These are phyloP conservation scores for Ambrosia hybrid DNA, from an alignment of 140 eudicot species.

Conservation along the genomic window DNA sequence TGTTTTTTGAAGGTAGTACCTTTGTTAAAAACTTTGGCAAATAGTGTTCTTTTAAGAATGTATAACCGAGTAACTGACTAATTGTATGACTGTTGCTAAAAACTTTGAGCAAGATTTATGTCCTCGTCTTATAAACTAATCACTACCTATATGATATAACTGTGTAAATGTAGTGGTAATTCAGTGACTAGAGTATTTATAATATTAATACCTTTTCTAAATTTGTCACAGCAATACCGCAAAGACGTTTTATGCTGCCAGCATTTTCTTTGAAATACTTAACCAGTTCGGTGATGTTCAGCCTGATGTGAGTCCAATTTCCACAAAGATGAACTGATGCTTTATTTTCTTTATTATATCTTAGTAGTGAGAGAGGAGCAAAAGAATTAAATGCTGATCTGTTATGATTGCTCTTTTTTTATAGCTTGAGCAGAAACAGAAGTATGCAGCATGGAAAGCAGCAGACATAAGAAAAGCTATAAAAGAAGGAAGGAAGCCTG, in stretches of 20 bases:
- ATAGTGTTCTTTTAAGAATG: neutral
- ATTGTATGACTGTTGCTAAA: neutral
- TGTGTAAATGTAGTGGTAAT: neutral
- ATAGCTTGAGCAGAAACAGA: conserved; percentile 95
- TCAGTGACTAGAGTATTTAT: conserved; percentile 2
- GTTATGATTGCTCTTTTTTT: conserved; percentile 2
- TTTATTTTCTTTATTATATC: neutral
- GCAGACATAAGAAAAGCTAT: conserved; percentile 94
- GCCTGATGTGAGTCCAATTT: conserved; percentile 68
- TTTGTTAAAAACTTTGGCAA: neutral
- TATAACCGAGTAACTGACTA: no score
- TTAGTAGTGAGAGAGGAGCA: neutral
- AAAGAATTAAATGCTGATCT: neutral
- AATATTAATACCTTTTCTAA: conserved; percentile 9
- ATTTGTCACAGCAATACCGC: conserved; percentile 76
- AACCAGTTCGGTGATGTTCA: conserved; percentile 83
- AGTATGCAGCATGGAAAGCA: conserved; percentile 97
- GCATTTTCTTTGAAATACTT: conserved; percentile 93
- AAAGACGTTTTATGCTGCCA: conserved; percentile 95
- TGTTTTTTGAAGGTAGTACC: neutral
- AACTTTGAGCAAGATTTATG: neutral
- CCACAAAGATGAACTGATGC: neutral
- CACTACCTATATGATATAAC: no score
- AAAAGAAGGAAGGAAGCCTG: conserved; percentile 97
- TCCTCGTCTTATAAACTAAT: no score